Base-by-base conservation (phyloP, 805 yeast species). In the Starmerella apicola region DNA sequence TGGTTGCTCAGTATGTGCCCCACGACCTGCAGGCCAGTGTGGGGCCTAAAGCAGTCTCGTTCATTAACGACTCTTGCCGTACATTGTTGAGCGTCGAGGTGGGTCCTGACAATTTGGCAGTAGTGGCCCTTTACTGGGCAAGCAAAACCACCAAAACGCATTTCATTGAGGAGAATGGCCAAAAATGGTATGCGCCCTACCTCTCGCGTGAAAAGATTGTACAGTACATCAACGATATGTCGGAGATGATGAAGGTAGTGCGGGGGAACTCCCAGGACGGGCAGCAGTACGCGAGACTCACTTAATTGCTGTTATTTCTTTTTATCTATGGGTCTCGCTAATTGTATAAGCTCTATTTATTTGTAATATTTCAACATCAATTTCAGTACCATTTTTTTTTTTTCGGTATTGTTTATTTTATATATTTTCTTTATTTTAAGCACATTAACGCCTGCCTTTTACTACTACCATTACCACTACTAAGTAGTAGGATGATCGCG, bases 11-110 rank as follows among this genome's bases (percentile, higher is more conserved):
- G 13, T 35, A 28, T 33, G 49, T 46, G 5, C 42, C 44, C 8
- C 34, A 28, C n/a, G 39, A 36, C 10, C 33, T 27, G 19, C 40
- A 34, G 15, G 36, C 51, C 10, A 31, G 20, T 24, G 32, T 50
- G 12, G 45, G 46, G 2, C 18, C 33, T 4, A 22, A 36, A 24
- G 52, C 55, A 1, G 45, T 45, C 2, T 16, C 39, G 16, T 65
- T 58, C 39, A 39, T 65, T 27, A 62, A 60, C 37, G 70, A 65
- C 43, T 54, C 63, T 16, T 59, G 60, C 36, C 53, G 64, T 19
- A 59, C 68, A 13, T 36, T 57, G 7, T 45, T 66, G 29, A 44
- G 60, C 34, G 46, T 63, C 34, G 45, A 54, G 17, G 52, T 52
- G 46, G 46, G 59, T 6, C 45, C 63, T 15, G 38, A 51, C 12